These are phyloP conservation scores for Corchorus olitorius DNA, from an alignment of 345 rosid genomes.

Conservation along the genomic window DNA sequence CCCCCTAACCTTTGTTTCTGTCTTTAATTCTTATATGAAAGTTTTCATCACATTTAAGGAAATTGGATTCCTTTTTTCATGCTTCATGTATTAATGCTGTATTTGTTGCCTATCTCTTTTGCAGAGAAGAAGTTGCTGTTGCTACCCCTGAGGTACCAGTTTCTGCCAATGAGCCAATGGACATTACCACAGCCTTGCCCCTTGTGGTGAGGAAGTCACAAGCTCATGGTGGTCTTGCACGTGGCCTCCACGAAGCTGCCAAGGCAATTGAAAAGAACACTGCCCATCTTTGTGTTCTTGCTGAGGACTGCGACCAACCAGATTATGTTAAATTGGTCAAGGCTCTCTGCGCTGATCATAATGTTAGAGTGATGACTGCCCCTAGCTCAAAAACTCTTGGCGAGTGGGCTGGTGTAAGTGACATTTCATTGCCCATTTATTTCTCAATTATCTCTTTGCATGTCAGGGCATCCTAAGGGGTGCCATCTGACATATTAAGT, in stretches of 20 bases:
- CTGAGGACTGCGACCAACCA: conserved; percentile 82
- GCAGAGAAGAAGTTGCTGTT: conserved; percentile 66
- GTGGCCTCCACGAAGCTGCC: conserved; percentile 71
- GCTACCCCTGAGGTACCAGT: conserved; percentile 45
- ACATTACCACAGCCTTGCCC: conserved; percentile 72
- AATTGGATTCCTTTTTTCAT: background rate
- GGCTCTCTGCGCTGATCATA: conserved; percentile 75
- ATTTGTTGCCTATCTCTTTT: background rate
- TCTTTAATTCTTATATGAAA: background rate
- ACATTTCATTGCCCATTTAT: background rate
- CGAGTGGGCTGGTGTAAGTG: conserved; percentile 91
- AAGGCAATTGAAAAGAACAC: conserved; percentile 77
- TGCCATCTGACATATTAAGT: background rate
- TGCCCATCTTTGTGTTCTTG: conserved; percentile 70
- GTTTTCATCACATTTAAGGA: background rate
- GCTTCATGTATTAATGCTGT: background rate
- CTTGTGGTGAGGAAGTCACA: conserved; percentile 61
- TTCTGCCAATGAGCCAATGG: conserved; percentile 59
- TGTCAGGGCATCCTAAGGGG: background rate
- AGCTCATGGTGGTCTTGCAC: conserved; percentile 68
- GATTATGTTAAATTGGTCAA: conserved; percentile 71
- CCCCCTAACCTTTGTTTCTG: background rate
- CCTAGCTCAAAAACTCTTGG: conserved; percentile 79
- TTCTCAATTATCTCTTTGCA: background rate
- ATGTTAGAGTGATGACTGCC: conserved; percentile 53